A percentile compares a stretch with the other conserved stretches of the same genome.
These are phyloP conservation scores for Lablab purpureus DNA, from an alignment of 306 rosid genomes.

Conservation along the genomic window DNA sequence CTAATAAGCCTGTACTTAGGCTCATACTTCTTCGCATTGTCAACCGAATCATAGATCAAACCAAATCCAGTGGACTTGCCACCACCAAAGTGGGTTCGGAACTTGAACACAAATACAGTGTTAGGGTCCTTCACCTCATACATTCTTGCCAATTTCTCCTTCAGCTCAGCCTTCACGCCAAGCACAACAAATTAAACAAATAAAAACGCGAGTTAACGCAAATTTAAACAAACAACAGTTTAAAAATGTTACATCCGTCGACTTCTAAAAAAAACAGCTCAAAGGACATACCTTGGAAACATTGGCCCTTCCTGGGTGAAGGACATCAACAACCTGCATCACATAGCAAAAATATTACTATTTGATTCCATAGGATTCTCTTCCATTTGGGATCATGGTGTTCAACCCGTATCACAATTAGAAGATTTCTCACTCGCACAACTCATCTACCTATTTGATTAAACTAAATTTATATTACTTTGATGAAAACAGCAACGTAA, in stretches of 20 bases:
- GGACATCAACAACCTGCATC: conserved; percentile 74
- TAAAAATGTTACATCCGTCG: background rate
- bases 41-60: conserved; percentile 85
- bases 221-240: background rate
- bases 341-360: background rate
- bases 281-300: conserved; percentile 75
- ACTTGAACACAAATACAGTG: conserved; percentile 83
- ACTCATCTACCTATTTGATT: background rate
- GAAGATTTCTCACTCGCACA: background rate
- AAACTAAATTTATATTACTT: background rate
- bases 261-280: background rate
- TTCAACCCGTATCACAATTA: background rate
- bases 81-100: conserved; percentile 93
- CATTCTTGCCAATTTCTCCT: conserved; percentile 76
- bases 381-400: background rate
- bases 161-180: conserved; percentile 71
- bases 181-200: background rate
- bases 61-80: conserved; percentile 96
- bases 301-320: conserved; percentile 91
- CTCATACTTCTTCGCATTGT: conserved; percentile 85
- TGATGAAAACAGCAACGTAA: background rate
- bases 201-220: background rate
- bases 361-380: background rate
- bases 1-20: conserved; percentile 93
- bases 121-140: conserved; percentile 85